Conservation (phyloP, 202 grass and related monocot species). For the Eragrostis tef region DNA sequence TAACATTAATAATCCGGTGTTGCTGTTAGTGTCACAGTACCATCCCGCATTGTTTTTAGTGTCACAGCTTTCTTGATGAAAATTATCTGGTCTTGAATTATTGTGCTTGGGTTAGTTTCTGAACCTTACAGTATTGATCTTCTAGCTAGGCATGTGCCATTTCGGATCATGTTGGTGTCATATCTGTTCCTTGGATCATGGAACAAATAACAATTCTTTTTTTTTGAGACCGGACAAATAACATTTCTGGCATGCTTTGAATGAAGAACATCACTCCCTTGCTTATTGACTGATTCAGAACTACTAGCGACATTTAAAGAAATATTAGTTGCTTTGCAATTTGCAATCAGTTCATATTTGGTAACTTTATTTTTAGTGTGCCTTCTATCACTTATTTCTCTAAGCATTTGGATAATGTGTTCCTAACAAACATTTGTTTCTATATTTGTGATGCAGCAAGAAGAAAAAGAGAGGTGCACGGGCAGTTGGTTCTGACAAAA, state of each 20-base stretch:
- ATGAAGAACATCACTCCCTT: neutral
- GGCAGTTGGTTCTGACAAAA: constrained; percentile 82
- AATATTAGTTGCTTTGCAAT: constrained; percentile 9
- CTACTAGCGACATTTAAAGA: constrained; percentile 18
- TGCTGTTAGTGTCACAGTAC: neutral
- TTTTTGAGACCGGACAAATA: too few species aligned
- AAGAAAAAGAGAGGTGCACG: constrained; percentile 90
- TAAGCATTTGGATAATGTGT: constrained; percentile 1
- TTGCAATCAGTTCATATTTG: constrained; percentile 18
- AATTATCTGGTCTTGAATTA: neutral
- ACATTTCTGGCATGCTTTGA: too few species aligned
- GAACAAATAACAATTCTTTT: constrained; percentile 17
- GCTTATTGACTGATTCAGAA: constrained; percentile 27
- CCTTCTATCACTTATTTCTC: constrained; percentile 11
- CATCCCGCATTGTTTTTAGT: neutral
- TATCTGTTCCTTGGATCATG: constrained; percentile 17
- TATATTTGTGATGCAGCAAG: constrained; percentile 63
- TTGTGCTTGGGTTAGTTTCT: neutral
- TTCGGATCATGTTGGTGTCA: neutral
- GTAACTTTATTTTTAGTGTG: neutral
- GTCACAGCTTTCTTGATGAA: constrained; percentile 10
- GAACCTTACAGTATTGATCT: neutral
- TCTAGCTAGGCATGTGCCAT: neutral
- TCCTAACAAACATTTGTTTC: constrained; percentile 31
- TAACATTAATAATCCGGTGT: neutral